A percentile compares a stretch with the other conserved stretches of the same genome.
Conservation (phyloP, 2,329 filamentous ascomycete genomes). For the Penicillium glabrum region DNA sequence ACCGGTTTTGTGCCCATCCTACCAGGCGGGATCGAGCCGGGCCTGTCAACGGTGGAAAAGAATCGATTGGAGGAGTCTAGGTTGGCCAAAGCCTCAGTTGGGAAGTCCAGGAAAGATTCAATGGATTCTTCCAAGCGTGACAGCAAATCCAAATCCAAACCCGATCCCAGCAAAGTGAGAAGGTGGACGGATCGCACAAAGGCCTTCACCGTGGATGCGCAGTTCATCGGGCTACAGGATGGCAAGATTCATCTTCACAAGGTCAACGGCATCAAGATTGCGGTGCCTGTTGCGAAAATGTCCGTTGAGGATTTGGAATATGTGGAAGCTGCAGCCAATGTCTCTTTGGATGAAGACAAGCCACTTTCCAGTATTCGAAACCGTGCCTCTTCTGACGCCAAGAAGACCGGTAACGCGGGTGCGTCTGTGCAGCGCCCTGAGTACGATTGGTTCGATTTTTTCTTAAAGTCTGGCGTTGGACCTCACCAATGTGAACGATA, state of each 20-base stretch:
- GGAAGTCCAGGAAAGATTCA: slow-evolving; percentile 58
- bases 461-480: slow-evolving; percentile 86
- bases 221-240: slow-evolving; percentile 91
- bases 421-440: slow-evolving; percentile 51
- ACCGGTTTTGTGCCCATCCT: slow-evolving; percentile 63
- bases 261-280: slow-evolving; percentile 96
- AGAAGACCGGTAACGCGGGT: slow-evolving; percentile 38
- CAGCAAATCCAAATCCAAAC: slow-evolving; percentile 75
- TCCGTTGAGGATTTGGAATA: slow-evolving; percentile 92
- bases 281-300: slow-evolving; percentile 94
- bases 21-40: slow-evolving; percentile 58
- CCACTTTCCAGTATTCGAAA: slow-evolving; percentile 75
- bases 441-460: slow-evolving; percentile 99
- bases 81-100: slow-evolving; percentile 75
- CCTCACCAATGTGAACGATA: slow-evolving; percentile 94
- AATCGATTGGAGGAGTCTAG: slow-evolving; percentile 77
- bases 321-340: slow-evolving; percentile 82
- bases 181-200: slow-evolving; percentile 95
- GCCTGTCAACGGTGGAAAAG: slow-evolving; percentile 72
- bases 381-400: slow-evolving; percentile 33
- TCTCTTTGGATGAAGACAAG: slow-evolving; percentile 88
- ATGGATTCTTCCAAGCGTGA: slow-evolving; percentile 61
- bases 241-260: slow-evolving; percentile 98
- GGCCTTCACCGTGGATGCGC: slow-evolving; percentile 94
- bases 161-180: slow-evolving; percentile 77